phyloP scores from a whole-genome alignment of 306 rosid species.

The Casuarina equisetifolia region DNA sequence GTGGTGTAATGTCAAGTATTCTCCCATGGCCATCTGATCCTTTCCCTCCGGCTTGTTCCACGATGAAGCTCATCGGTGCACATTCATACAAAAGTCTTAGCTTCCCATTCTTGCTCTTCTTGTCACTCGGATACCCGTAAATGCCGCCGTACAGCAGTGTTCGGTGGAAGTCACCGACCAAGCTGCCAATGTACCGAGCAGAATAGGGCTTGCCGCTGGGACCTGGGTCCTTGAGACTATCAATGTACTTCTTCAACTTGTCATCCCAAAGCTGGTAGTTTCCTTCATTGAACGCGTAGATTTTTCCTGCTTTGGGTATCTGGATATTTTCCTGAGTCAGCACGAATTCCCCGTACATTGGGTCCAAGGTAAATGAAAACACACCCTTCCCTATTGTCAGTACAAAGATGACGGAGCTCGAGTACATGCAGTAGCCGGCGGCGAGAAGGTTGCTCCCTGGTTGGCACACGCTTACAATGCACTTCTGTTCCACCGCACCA shows the following conservation, averaged over 20 bases:
- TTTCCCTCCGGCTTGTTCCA: slow-evolving; percentile 98
- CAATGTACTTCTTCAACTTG: slow-evolving; percentile 86
- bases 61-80: slow-evolving; percentile 98
- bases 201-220: slow-evolving; percentile 93
- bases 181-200: slow-evolving; percentile 89
- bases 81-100: slow-evolving; percentile 92
- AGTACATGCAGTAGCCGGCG: slow-evolving; percentile 99
- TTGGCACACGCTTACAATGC: slow-evolving; percentile 89
- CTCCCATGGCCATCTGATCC: slow-evolving; percentile 88
- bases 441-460: slow-evolving; percentile 97
- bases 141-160: slow-evolving; percentile 91
- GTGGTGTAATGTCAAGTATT: slow-evolving; percentile 83
- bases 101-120: slow-evolving; percentile 97
- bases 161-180: slow-evolving; percentile 95
- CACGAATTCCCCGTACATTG: slow-evolving; percentile 88
- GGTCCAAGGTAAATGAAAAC: slow-evolving; percentile 76
- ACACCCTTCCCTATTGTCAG: slow-evolving; percentile 88
- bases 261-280: slow-evolving; percentile 94
- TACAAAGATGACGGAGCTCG: slow-evolving; percentile 89
- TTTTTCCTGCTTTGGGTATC: slow-evolving; percentile 88
- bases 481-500: slow-evolving; percentile 53
- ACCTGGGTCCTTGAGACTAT: slow-evolving; percentile 89
- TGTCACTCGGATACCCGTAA: slow-evolving; percentile 93
- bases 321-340: slow-evolving; percentile 77
- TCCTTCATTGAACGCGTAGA: slow-evolving; percentile 95